Conservation (phyloP, 768 basidiomycete genomes). For the Tulasnella sp. region DNA sequence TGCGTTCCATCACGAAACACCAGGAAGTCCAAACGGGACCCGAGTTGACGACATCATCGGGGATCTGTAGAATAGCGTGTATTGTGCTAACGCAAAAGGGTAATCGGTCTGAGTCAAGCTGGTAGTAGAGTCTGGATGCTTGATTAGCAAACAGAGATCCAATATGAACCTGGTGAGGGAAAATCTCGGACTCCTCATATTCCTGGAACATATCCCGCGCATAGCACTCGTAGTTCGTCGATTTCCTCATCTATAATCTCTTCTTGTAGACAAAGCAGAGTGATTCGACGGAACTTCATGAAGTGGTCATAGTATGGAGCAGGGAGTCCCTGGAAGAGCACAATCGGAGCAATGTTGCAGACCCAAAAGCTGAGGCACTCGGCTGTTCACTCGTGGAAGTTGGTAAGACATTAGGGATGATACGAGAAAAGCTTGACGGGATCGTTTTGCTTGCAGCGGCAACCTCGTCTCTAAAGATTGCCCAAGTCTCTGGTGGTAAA, state of each 20-base stretch:
- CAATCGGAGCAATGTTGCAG: slow-evolving; percentile 29
- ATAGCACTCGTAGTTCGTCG: slow-evolving; percentile 20
- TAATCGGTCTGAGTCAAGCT: background rate
- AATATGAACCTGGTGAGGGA: background rate
- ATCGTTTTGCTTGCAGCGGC: slow-evolving; percentile 27
- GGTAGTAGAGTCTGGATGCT: background rate
- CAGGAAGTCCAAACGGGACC: slow-evolving; percentile 8
- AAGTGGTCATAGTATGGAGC: slow-evolving; percentile 34
- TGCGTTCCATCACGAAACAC: slow-evolving; percentile 6
- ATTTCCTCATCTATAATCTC: slow-evolving; percentile 22
- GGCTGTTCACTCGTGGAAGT: slow-evolving; percentile 24
- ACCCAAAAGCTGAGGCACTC: slow-evolving; percentile 34
- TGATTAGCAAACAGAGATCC: background rate
- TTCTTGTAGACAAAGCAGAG: slow-evolving; percentile 25
- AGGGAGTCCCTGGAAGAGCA: slow-evolving; percentile 28
- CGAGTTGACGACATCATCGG: background rate
- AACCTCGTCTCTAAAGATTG: slow-evolving; percentile 30
- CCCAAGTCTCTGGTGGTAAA: slow-evolving; percentile 27
- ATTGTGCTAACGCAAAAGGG: background rate
- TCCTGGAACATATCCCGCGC: background rate
- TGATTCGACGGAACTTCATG: slow-evolving; percentile 29
- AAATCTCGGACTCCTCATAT: background rate
- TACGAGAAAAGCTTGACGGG: slow-evolving; percentile 27
- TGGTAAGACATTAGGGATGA: slow-evolving; percentile 27
- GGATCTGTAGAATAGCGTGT: slow-evolving; percentile 3